phyloP scores from a whole-genome alignment of 495 filamentous ascomycete species.

The Pseudomonodictys pantanalensis region DNA sequence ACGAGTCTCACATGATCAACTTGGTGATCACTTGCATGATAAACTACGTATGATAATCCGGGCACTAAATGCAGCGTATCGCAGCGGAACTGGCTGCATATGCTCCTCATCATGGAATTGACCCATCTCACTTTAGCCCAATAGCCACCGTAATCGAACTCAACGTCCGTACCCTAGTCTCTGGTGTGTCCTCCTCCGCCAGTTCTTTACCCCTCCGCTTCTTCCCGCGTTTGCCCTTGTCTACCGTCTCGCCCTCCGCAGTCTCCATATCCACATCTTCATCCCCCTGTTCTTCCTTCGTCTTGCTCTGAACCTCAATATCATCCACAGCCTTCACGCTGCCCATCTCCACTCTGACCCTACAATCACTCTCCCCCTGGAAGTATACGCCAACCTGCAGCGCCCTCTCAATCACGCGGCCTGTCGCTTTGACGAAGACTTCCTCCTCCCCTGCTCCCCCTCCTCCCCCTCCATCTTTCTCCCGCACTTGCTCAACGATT shows the following conservation, averaged over 20 bases:
- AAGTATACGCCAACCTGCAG: slow-evolving; percentile 48
- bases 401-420: slow-evolving; percentile 72
- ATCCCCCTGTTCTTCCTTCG: slow-evolving; percentile 31
- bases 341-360: slow-evolving; percentile 41
- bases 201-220: slow-evolving; percentile 45
- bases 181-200: slow-evolving; percentile 58
- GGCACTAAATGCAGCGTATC: neutral
- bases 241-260: slow-evolving; percentile 25
- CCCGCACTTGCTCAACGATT: slow-evolving; percentile 13
- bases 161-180: slow-evolving; percentile 61
- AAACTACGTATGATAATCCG: neutral
- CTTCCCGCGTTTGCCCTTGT: slow-evolving; percentile 38
- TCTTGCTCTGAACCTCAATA: slow-evolving; percentile 32
- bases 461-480: neutral
- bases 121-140: slow-evolving; percentile 44
- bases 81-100: too few species aligned
- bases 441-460: slow-evolving; percentile 40
- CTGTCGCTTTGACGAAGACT: slow-evolving; percentile 74
- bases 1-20: neutral
- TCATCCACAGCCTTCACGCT: slow-evolving; percentile 44
- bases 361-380: slow-evolving; percentile 39
- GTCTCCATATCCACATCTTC: slow-evolving; percentile 29
- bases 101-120: too few species aligned
- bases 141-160: slow-evolving; percentile 67
- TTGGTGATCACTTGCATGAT: neutral